Evolutionary conservation across 108 stramenopile genomes (phyloP).

Genomic region (Asterionellopsis glacialis): DNA sequence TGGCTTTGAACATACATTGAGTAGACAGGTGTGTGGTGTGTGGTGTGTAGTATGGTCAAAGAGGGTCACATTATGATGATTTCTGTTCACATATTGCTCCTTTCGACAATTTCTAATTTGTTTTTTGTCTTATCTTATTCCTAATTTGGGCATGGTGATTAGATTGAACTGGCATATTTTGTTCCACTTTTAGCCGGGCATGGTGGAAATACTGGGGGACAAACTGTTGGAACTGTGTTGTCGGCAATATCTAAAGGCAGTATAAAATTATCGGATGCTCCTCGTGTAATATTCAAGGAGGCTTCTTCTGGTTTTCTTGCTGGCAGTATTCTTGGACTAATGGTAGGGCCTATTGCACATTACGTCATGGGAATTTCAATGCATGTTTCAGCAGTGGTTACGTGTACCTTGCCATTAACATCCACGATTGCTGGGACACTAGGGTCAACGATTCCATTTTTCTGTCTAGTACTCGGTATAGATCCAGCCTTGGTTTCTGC

Average conservation of each 20-base stretch:
- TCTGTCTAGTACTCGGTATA: conserved; percentile 61
- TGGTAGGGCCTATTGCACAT: conserved; percentile 69
- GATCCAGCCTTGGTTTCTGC: conserved; percentile 85
- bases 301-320: conserved; percentile 60
- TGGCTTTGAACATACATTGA: conserved; percentile 85
- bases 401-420: conserved; percentile 68
- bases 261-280: conserved; percentile 54
- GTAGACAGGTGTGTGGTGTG: conserved; percentile 19
- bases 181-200: conserved; percentile 87
- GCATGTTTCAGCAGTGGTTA: conserved; percentile 72
- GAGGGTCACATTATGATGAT: no score
- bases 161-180: conserved; percentile 87
- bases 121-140: no score
- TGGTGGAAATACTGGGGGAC: conserved; percentile 88
- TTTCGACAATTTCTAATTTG: no score
- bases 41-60: no score
- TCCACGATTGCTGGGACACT: conserved; percentile 78
- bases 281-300: conserved; percentile 64
- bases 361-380: conserved; percentile 73
- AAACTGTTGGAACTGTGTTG: conserved; percentile 81
- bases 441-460: conserved; percentile 76
- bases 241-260: conserved; percentile 68
- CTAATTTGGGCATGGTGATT: conserved; percentile 5
- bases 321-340: conserved; percentile 54
- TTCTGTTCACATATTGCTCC: no score